Percentiles rank a stretch among this genome's conserved stretches.
phyloP scores from a whole-genome alignment of 2,329 filamentous ascomycete genomes.

The Ceratocystis huliohia region DNA sequence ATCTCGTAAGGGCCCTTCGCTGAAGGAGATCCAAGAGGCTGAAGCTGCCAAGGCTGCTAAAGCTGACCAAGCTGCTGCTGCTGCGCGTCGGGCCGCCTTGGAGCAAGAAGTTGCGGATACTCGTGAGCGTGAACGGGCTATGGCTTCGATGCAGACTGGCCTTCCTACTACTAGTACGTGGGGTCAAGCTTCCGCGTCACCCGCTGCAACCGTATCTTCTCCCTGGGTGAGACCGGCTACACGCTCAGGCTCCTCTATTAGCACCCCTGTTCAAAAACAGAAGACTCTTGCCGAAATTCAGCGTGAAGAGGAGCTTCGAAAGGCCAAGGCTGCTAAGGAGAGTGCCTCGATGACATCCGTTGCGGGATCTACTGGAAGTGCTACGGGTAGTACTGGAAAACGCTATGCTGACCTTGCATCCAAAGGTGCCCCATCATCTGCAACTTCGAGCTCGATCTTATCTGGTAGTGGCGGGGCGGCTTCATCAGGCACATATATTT shows the following conservation, averaged over 20 bases:
- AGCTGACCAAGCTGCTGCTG: slow-evolving; percentile 67
- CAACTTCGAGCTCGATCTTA: slow-evolving; percentile 26
- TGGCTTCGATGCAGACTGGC: slow-evolving; percentile 50
- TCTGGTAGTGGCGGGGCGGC: slow-evolving; percentile 30
- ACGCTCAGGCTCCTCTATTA: slow-evolving; percentile 24
- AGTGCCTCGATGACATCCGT: slow-evolving; percentile 29
- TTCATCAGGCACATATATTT: slow-evolving; percentile 33
- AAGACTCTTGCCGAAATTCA: slow-evolving; percentile 95
- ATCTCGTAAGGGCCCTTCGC: slow-evolving; percentile 68
- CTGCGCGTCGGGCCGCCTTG: slow-evolving; percentile 60
- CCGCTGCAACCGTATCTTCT: slow-evolving; percentile 36
- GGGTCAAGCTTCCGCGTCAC: slow-evolving; percentile 65
- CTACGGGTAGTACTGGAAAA: slow-evolving; percentile 50
- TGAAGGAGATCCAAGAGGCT: slow-evolving; percentile 93
- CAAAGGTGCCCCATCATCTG: slow-evolving; percentile 41
- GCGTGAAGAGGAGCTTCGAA: slow-evolving; percentile 83
- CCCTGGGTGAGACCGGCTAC: slow-evolving; percentile 54
- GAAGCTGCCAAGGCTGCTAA: slow-evolving; percentile 89
- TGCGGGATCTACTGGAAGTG: slow-evolving; percentile 26
- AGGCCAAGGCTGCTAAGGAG: slow-evolving; percentile 53
- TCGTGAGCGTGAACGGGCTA: slow-evolving; percentile 43
- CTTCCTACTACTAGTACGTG: slow-evolving; percentile 82
- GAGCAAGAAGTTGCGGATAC: slow-evolving; percentile 62
- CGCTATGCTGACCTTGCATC: slow-evolving; percentile 89
- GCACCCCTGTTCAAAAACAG: slow-evolving; percentile 42